Evolutionary conservation across 805 yeast genomes (phyloP), one percentile per base, ranked within the genome.

Genomic region (Kazachstania africana): DNA sequence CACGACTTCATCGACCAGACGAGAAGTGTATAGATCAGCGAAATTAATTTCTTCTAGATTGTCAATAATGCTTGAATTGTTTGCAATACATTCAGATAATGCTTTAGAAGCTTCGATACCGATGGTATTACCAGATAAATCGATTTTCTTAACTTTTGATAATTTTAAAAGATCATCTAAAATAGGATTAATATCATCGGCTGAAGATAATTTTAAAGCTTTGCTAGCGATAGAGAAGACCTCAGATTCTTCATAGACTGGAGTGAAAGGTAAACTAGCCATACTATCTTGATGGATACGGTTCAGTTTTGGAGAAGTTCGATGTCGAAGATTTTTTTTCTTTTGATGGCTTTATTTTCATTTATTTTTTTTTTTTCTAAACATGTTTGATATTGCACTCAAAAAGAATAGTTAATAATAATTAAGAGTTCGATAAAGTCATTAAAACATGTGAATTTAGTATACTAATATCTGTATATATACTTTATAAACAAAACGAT

Each of bases 1-100:
- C 14, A 96, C 97, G 40, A 91, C 93, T 60, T 91, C 99, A 36
- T 87, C 87, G 47, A 84, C 85, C 43, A 88, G 70, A 53, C 99
- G 72, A 9, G 97, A 94, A 17, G 97, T 91, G 63, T 83, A 91
- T 40, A 91, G 69, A 57, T 91, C 99, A 31, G 94, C 87, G 44
- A 91, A 75, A 55, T 88, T 74, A 37, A 84, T 72, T 44, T 78
- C 87, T 38, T 63, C 69, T 46, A 74, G 61, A 36, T 72, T 63
- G 31, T 62, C 63, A 26, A 53, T 52, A 23, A 59, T 53, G 8
- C 50, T 36, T 32, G 48, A 47, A 45, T 57, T 53, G 28, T 45
- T 33, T 36, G 63, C 40, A 39, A 76, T 55, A 8, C 72, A 67
- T 27, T 68, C 63, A 24, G 88, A 82, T 30, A 91, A 59, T 16